Base-by-base conservation (phyloP, 163 green algal genomes). In the Chlorella variabilis region DNA sequence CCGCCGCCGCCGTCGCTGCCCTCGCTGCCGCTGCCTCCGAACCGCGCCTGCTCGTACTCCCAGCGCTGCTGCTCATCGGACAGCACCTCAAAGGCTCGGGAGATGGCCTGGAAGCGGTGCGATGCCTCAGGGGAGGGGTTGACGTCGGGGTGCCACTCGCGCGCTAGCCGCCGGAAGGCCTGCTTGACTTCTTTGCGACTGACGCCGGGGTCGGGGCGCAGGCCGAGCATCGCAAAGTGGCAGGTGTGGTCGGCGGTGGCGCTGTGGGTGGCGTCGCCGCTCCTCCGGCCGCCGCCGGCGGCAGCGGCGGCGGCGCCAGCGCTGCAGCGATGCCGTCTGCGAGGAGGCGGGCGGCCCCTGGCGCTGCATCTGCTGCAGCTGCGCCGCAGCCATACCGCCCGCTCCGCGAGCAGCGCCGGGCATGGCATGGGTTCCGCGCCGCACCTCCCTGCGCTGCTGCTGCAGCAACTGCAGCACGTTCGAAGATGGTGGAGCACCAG, bases 141-240 rank as follows among this genome's bases (percentile, higher is more conserved):
- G 33, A 84, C 68, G 34, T 86, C 82, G 2, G 82, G 82, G 62
- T 86, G 82, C 45, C 62, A 81, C 31, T 51, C 62, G 27, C 75
- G 56, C 5, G 75, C 75, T 6, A 86, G 69, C 0, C 58, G 67
- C 15, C 82, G 39, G n/a, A 76, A 84, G 0, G 82, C 75, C 15
- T 33, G 51, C 34, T 83, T 86, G 34, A 86, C 54, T 9, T 86
- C 59, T 2, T 61, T 68, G 11, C 34, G 54, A 38, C 17, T 74
- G 11, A 75, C 75, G 8, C 18, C 33, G 7, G n/a, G 38, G 0
- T 54, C 33, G 7, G n/a, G 38, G 0, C 38, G 25, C 7, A 86
- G 54, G 15, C 69, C 67, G n/a, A 84, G 75, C 1, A 59, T 31
- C 5, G 59, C 41, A 45, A 67, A 79, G 56, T 68, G 62, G 56